Evolutionary conservation across 257 asterid genomes (phyloP).

Genomic region (Solanum pimpinellifolium): DNA sequence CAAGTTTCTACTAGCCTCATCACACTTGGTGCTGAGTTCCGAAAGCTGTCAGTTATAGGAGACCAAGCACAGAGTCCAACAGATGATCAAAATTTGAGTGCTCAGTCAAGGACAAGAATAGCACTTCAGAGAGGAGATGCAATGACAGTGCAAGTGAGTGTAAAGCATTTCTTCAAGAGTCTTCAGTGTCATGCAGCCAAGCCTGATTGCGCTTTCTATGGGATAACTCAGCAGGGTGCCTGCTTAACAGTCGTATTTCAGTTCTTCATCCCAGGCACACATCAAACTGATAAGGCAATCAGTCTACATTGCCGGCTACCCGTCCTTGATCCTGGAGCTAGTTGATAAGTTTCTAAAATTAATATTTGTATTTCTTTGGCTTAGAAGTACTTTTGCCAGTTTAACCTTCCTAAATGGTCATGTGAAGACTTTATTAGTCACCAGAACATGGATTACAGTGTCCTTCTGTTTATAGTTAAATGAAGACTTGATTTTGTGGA

Average conservation of each 20-base stretch:
- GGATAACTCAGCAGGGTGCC: constrained; percentile 56
- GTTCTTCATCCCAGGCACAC: constrained; percentile 82
- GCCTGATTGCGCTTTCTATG: constrained; percentile 86
- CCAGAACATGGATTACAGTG: not conserved
- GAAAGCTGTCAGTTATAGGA: constrained; percentile 61
- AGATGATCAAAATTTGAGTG: constrained; percentile 35
- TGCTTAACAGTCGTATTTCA: constrained; percentile 78
- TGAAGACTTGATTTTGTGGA: not conserved
- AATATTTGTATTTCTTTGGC: not conserved
- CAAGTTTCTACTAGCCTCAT: constrained; percentile 61
- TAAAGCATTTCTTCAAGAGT: constrained; percentile 79
- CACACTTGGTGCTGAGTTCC: constrained; percentile 67
- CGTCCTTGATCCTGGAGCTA: constrained; percentile 82
- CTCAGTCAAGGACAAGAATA: constrained; percentile 45
- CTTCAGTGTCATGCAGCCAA: constrained; percentile 67
- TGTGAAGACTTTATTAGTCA: not conserved
- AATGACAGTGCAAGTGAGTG: constrained; percentile 70
- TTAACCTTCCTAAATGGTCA: not conserved
- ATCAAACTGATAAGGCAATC: constrained; percentile 63
- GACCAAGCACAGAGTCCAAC: constrained; percentile 40
- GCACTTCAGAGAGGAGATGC: constrained; percentile 72
- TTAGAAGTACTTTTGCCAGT: not conserved
- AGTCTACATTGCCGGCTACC: constrained; percentile 87
- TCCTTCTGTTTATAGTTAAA: not conserved
- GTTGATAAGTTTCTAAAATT: constrained; percentile 13